These are phyloP conservation scores for Fomitopsis palustris DNA, from an alignment of 1,284 basidiomycete genomes.

Conservation along the genomic window DNA sequence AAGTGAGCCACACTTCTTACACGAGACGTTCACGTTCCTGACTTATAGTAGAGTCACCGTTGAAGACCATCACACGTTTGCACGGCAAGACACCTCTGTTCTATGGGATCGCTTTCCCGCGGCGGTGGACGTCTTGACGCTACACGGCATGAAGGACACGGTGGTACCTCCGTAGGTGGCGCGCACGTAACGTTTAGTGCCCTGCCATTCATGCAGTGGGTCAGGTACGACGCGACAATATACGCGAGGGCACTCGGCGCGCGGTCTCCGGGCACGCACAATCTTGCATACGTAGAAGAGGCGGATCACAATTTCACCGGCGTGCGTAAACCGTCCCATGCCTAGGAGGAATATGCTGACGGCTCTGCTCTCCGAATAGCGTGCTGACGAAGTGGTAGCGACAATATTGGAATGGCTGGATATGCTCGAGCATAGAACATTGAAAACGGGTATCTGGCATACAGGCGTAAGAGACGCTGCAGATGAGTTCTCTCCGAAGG, in stretches of 20 bases:
- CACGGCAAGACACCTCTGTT: conserved; percentile 56
- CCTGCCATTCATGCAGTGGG: not conserved
- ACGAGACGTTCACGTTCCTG: not conserved
- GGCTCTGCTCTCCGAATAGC: conserved; percentile 20
- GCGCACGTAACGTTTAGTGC: not conserved
- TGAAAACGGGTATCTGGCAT: conserved; percentile 57
- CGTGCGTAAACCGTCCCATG: conserved; percentile 26
- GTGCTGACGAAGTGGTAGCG: conserved; percentile 58
- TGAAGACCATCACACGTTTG: conserved; percentile 56
- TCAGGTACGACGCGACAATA: conserved; percentile 67
- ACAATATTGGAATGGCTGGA: conserved; percentile 63
- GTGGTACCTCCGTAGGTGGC: conserved; percentile 62
- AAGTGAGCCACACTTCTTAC: conserved; percentile 9
- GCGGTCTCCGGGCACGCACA: conserved; percentile 62
- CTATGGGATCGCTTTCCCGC: conserved; percentile 64
- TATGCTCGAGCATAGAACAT: conserved; percentile 34
- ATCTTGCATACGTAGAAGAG: conserved; percentile 59
- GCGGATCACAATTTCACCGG: conserved; percentile 75
- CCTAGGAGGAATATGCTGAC: not conserved
- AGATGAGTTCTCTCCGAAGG: not conserved
- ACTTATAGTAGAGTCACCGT: conserved; percentile 42
- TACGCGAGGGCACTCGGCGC: conserved; percentile 59
- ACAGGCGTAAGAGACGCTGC: conserved; percentile 35
- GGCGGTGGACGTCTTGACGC: conserved; percentile 55
- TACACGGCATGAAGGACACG: conserved; percentile 65